Evolutionary conservation across 306 rosid species (phyloP), one percentile per base, ranked within the genome.

Genomic region (Dryas octopetala): DNA sequence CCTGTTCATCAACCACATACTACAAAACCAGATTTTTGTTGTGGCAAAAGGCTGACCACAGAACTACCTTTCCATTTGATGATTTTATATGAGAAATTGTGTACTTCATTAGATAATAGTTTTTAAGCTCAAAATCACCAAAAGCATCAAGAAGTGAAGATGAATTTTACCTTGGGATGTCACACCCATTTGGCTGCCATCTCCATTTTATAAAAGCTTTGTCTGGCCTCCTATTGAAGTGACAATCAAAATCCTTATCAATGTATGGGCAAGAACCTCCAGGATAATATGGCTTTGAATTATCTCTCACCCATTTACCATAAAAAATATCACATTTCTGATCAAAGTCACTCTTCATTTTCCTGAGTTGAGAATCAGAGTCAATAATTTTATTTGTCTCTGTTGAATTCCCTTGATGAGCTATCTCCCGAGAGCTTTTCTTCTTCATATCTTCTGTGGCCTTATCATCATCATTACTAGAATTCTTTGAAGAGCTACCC

Each of bases 171-270:
- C 96, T 90, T 67, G 97, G 99, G 66, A 95, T 85, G 60, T 88
- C 81, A 78, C 99, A 95, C 40, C 81, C 88, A 75, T 86, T 82
- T 19, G 99, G 99, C 85, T 88, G 90, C 99, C 97, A 95, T 85
- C 63, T 95, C 99, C 99, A 95, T 69, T 88, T 92, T 17, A 86
- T 80, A 83, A 83, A 95, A 6, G 75, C 96, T 4, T 70, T 49
- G 65, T 95, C 99, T 32, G 97, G 91, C 82, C 99, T 92, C 28
- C 87, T 83, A 79, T 95, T 90, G n/a, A 81, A 79, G 78, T 86
- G 87, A 57, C 99, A 95, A 82, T 95, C 88, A 55, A 92, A 95
- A 75, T 85, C 93, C 83, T 79, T 81, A 77, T 90, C 99, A 8
- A 90, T 81, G 63, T 76, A 59, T 9, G 97, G 99, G 77, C 99